These are phyloP conservation scores for Tylopilus sp. DNA, from an alignment of 1,284 basidiomycete genomes.

Conservation along the genomic window DNA sequence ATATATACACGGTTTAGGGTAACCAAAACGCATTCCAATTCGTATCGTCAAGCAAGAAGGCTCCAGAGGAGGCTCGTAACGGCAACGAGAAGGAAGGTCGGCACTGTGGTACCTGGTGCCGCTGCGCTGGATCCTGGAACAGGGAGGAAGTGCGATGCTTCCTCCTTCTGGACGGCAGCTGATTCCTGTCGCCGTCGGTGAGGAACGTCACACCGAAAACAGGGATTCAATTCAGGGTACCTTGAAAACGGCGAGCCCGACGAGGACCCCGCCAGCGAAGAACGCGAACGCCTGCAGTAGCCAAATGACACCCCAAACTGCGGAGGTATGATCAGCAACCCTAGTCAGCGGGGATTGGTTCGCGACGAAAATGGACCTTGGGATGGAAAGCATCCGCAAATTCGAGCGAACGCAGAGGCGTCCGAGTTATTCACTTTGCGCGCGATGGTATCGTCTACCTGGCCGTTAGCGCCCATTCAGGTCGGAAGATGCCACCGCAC, in stretches of 20 bases:
- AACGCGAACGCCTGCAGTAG: conserved; percentile 77
- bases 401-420: conserved; percentile 83
- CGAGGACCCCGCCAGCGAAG: conserved; percentile 78
- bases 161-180: conserved; percentile 46
- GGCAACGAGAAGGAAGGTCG: conserved; percentile 20
- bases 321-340: not conserved
- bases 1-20: not conserved
- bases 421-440: conserved; percentile 92
- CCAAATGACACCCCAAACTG: conserved; percentile 91
- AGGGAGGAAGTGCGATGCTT: conserved; percentile 57
- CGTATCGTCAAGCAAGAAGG: conserved; percentile 17
- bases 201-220: not conserved
- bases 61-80: conserved; percentile 26
- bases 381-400: conserved; percentile 79
- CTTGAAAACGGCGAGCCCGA: conserved; percentile 87
- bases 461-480: conserved; percentile 5
- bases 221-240: conserved; percentile 35
- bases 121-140: conserved; percentile 53
- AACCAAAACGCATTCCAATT: not conserved
- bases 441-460: conserved; percentile 79
- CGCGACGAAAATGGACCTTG: conserved; percentile 47
- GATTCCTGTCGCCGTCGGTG: conserved; percentile 44
- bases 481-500: conserved; percentile 17
- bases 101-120: conserved; percentile 14
- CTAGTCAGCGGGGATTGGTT: not conserved